Evolutionary conservation across 768 basidiomycete genomes (phyloP), one percentile per base, ranked within the genome.

Genomic region (Xanthoconium purpureum): DNA sequence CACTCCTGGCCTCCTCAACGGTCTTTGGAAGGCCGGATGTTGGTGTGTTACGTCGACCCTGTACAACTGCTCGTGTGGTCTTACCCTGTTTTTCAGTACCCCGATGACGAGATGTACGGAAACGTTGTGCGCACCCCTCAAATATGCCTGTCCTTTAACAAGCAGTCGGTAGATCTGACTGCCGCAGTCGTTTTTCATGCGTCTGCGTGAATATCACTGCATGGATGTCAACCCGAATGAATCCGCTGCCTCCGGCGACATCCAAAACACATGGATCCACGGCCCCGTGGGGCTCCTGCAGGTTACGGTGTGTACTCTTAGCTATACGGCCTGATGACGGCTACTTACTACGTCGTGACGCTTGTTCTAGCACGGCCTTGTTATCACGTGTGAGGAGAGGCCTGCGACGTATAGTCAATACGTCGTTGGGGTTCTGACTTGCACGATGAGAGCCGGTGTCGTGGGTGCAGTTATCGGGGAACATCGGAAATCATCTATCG

Each of bases 21-120:
- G 87, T 3, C 71, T 80, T 6, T 88, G 83, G 84, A 84, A 56
- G 88, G 88, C 5, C 74, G 82, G 18, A 77, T 86, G 68, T 71
- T 84, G 52, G 86, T 88, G 52, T 55, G 84, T 79, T n/a, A 0
- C 20, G 14, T 57, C 14, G 7, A 20, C 39, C 51, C 17, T 32
- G 0, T 38, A 0, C 8, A 14, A 3, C 15, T 32, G 15, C 2
- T 6, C n/a, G 0, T 30, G 6, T 42, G 5, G 42, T 58, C 52
- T 61, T 17, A 61, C 28, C 12, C 1, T 2, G 8, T 18, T 14
- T 13, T 18, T 14, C 17, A 71, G 70, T n/a, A 53, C 32, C 67
- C 67, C 2, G 66, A 71, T 15, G 56, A 60, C 2, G 8, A 1
- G 28, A 54, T 58, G 11, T 59, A 70, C 17, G 58, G 33, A 18